Percentiles rank a stretch among this genome's conserved stretches.
These are phyloP conservation scores for Pleurotus eryngii DNA, from an alignment of 768 basidiomycete genomes.

Conservation along the genomic window DNA sequence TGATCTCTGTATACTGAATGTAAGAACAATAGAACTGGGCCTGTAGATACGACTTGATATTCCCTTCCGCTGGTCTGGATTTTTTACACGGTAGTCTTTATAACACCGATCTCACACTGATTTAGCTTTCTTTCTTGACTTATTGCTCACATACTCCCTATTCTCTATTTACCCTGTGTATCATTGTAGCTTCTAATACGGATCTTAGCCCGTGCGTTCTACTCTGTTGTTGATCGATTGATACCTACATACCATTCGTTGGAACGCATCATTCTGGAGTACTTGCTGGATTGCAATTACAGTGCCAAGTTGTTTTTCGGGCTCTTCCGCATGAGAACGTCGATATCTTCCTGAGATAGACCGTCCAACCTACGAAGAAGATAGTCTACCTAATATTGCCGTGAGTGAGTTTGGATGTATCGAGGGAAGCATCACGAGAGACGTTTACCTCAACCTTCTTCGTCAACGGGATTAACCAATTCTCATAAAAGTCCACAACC, in stretches of 20 bases:
- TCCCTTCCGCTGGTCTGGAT: neutral
- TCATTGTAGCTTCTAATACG: conserved; percentile 9
- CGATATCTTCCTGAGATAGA: conserved; percentile 76
- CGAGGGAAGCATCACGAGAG: neutral
- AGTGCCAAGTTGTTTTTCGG: conserved; percentile 1
- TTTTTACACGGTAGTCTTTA: too few relatives aligned
- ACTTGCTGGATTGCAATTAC: neutral
- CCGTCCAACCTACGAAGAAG: conserved; percentile 88
- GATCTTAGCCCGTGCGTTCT: neutral
- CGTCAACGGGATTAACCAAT: conserved; percentile 94
- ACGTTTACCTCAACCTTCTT: conserved; percentile 92
- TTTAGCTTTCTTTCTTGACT: neutral
- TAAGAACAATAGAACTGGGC: neutral
- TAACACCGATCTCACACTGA: too few relatives aligned
- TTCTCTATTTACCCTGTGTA: conserved; percentile 12
- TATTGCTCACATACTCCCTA: conserved; percentile 8
- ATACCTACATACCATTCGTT: neutral
- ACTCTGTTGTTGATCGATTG: conserved; percentile 1
- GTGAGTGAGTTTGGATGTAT: neutral
- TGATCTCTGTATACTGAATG: neutral
- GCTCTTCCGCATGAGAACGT: conserved; percentile 39
- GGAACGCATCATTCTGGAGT: too few relatives aligned
- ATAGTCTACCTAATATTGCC: conserved; percentile 77
- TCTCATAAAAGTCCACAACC: conserved; percentile 91
- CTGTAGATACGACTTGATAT: neutral